phyloP scores from a whole-genome alignment of 768 basidiomycete genomes.

The Termitomyces sp. region DNA sequence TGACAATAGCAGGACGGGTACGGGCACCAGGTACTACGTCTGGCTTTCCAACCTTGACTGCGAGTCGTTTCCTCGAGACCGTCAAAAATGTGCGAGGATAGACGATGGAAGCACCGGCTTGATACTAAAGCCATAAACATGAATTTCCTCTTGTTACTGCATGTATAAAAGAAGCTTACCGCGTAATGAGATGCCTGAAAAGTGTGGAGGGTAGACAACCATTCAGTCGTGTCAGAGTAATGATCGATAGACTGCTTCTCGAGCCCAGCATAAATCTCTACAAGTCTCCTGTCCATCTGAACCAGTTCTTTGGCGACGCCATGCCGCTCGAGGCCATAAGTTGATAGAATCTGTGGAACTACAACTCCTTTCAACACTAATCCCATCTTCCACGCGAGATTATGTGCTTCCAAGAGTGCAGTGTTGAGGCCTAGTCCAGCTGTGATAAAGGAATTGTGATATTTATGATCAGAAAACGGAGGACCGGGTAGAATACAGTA shows the following conservation, averaged over 20 bases:
- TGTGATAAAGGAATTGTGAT: background rate
- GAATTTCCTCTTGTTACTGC: background rate
- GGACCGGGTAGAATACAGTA: background rate
- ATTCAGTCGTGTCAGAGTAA: slow-evolving; percentile 9
- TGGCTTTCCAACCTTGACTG: slow-evolving; percentile 12
- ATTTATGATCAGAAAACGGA: background rate
- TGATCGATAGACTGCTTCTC: slow-evolving; percentile 14
- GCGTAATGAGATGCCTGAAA: slow-evolving; percentile 13
- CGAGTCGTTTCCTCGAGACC: slow-evolving; percentile 3
- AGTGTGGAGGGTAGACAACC: slow-evolving; percentile 9
- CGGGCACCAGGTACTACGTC: slow-evolving; percentile 7
- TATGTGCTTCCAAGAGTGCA: slow-evolving; percentile 13
- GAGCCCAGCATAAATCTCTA: slow-evolving; percentile 13
- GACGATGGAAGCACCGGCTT: slow-evolving; percentile 14
- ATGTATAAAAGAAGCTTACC: background rate
- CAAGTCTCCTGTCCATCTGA: slow-evolving; percentile 12
- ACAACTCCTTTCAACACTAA: slow-evolving; percentile 11
- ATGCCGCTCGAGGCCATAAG: slow-evolving; percentile 10
- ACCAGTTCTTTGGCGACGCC: slow-evolving; percentile 11
- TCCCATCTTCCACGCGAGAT: slow-evolving; percentile 14
- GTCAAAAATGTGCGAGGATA: slow-evolving; percentile 11
- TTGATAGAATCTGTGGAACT: slow-evolving; percentile 8
- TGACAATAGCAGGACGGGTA: slow-evolving; percentile 9
- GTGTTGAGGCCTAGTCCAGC: slow-evolving; percentile 14
- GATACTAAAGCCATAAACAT: slow-evolving; percentile 3